These are phyloP conservation scores for Phytophthora ramorum DNA, from an alignment of 352 stramenopile genomes.

Conservation along the genomic window DNA sequence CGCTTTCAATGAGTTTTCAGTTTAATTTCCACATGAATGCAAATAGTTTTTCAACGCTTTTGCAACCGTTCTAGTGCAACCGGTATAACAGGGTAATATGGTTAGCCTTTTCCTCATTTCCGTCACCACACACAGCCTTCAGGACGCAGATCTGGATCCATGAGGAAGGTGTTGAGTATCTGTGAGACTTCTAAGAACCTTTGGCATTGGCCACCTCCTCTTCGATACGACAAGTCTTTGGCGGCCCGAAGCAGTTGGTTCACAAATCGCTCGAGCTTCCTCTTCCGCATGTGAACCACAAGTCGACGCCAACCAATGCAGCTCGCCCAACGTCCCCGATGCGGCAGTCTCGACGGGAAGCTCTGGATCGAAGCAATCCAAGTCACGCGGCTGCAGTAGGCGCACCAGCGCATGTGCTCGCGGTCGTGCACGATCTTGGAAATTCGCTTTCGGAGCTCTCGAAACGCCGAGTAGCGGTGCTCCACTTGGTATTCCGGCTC, in stretches of 20 bases:
- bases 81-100: too few species aligned
- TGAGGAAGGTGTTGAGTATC: conserved; percentile 64
- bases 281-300: conserved; percentile 35
- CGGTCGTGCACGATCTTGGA: conserved; percentile 35
- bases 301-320: conserved; percentile 26
- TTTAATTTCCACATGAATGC: background rate
- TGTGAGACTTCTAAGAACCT: conserved; percentile 60
- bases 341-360: conserved; percentile 55
- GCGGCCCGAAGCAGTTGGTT: conserved; percentile 47
- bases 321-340: conserved; percentile 24
- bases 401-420: conserved; percentile 57
- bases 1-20: background rate
- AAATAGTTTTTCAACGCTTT: background rate
- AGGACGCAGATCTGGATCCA: conserved; percentile 43
- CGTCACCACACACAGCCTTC: conserved; percentile 24
- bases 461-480: conserved; percentile 73
- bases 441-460: conserved; percentile 46
- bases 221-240: conserved; percentile 59
- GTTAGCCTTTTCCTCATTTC: too few species aligned
- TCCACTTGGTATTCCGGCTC: conserved; percentile 52
- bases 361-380: conserved; percentile 44
- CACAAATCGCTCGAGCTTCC: conserved; percentile 50
- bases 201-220: conserved; percentile 44
- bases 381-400: conserved; percentile 54
- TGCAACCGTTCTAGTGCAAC: too few species aligned